These are phyloP conservation scores for Mortierella sp. DNA, from an alignment of 371 early-diverging fungal genomes.

Conservation along the genomic window DNA sequence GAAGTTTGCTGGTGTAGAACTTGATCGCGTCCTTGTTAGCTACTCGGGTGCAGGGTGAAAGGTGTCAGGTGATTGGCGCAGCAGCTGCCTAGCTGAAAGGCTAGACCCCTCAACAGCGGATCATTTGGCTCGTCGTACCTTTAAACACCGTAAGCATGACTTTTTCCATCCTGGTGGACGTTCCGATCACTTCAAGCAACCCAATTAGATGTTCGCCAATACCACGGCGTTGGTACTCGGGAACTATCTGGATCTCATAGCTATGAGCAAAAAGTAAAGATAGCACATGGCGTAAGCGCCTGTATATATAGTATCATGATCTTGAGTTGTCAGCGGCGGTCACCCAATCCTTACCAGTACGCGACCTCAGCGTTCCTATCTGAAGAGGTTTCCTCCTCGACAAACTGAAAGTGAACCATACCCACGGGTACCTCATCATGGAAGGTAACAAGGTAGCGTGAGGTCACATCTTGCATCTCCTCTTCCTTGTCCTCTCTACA, in stretches of 20 bases:
- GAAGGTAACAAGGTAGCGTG: slow-evolving; percentile 63
- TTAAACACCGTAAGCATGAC: slow-evolving; percentile 75
- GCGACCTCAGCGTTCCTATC: slow-evolving; percentile 64
- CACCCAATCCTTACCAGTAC: slow-evolving; percentile 59
- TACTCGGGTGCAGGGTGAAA: slow-evolving; percentile 1
- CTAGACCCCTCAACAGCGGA: background rate
- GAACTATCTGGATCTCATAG: slow-evolving; percentile 62
- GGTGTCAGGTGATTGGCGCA: too few relatives aligned
- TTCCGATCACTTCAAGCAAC: slow-evolving; percentile 59
- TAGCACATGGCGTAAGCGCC: too few relatives aligned
- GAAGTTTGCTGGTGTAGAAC: slow-evolving; percentile 64
- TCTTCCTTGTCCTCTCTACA: slow-evolving; percentile 58
- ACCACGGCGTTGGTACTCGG: slow-evolving; percentile 58
- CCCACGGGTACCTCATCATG: slow-evolving; percentile 54
- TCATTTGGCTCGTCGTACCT: slow-evolving; percentile 50
- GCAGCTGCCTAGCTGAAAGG: background rate
- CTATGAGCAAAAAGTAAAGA: slow-evolving; percentile 52
- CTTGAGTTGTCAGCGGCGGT: background rate
- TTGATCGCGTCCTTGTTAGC: slow-evolving; percentile 66
- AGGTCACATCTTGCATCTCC: slow-evolving; percentile 60
- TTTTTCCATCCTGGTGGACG: slow-evolving; percentile 65
- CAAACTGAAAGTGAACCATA: slow-evolving; percentile 66
- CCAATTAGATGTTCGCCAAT: slow-evolving; percentile 65
- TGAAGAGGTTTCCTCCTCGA: slow-evolving; percentile 69
- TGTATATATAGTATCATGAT: too few relatives aligned